Evolutionary conservation across 2,329 filamentous ascomycete species (phyloP).

Genomic region (Achaetomium macrosporum): DNA sequence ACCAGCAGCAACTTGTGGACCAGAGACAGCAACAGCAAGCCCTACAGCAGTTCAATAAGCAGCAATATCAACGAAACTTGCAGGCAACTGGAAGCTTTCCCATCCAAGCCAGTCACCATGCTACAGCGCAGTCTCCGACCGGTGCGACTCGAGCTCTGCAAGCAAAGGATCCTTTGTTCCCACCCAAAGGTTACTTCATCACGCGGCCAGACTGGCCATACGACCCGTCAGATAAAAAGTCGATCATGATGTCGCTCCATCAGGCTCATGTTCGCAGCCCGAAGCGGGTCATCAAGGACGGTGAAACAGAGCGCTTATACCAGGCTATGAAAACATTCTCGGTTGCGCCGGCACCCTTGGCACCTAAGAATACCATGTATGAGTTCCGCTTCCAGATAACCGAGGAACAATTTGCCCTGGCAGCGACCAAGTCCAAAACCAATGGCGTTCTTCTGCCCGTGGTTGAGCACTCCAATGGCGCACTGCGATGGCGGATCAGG

Average conservation of each 20-base stretch:
- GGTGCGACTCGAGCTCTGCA: neutral
- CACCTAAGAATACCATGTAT: slow-evolving; percentile 34
- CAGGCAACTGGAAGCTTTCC: neutral
- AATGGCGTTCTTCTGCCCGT: slow-evolving; percentile 31
- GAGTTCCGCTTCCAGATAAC: slow-evolving; percentile 40
- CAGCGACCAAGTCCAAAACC: slow-evolving; percentile 27
- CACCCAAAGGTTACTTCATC: slow-evolving; percentile 22
- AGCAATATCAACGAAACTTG: slow-evolving; percentile 6
- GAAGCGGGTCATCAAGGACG: slow-evolving; percentile 32
- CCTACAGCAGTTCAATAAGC: slow-evolving; percentile 1
- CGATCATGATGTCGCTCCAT: slow-evolving; percentile 41
- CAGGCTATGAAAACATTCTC: slow-evolving; percentile 51
- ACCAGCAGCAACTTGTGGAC: neutral
- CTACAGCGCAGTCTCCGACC: neutral
- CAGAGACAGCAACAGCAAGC: neutral
- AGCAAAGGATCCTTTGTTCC: slow-evolving; percentile 18
- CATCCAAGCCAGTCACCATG: neutral
- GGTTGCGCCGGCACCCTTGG: slow-evolving; percentile 37
- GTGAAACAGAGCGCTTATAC: slow-evolving; percentile 41
- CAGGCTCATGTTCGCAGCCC: slow-evolving; percentile 45
- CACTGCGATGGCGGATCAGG: slow-evolving; percentile 61
- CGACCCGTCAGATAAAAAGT: slow-evolving; percentile 36
- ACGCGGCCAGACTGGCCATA: slow-evolving; percentile 35
- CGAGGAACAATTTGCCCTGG: slow-evolving; percentile 18
- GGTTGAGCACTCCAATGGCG: slow-evolving; percentile 43